These are phyloP conservation scores for Trichoderma lentiforme DNA, from an alignment of 2,329 filamentous ascomycete genomes.

Conservation along the genomic window DNA sequence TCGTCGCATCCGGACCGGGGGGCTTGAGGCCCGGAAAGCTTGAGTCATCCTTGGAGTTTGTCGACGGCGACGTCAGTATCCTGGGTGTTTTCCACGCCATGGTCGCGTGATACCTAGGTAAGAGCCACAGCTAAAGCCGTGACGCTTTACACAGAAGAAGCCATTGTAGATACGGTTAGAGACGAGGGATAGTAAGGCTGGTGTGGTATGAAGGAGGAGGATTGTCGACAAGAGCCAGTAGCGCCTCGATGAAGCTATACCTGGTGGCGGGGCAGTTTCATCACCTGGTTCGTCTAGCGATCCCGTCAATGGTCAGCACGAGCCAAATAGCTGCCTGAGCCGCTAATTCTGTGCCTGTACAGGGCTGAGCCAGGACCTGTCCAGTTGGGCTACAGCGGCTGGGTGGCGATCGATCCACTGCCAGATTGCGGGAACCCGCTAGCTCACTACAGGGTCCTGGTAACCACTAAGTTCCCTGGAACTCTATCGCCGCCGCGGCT, in stretches of 20 bases:
- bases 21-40: constrained; percentile 52
- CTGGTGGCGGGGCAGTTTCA: constrained; percentile 13
- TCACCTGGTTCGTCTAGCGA: neutral
- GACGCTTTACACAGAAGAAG: constrained; percentile 46
- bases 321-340: neutral
- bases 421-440: neutral
- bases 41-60: constrained; percentile 44
- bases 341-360: constrained; percentile 2
- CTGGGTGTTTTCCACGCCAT: constrained; percentile 54
- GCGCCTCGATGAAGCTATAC: constrained; percentile 19
- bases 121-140: constrained; percentile 54
- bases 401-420: constrained; percentile 1
- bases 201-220: constrained; percentile 8
- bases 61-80: constrained; percentile 47
- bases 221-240: constrained; percentile 6
- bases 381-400: constrained; percentile 4
- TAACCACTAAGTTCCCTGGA: neutral
- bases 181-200: neutral
- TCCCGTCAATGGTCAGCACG: neutral
- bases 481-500: neutral
- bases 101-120: constrained; percentile 33
- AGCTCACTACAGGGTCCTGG: neutral
- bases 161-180: constrained; percentile 36
- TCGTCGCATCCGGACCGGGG: constrained; percentile 38
- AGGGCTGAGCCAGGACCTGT: constrained; percentile 18